Evolutionary conservation across 345 rosid genomes (phyloP), one percentile per base, ranked within the genome.

Genomic region (Noccaea caerulescens): DNA sequence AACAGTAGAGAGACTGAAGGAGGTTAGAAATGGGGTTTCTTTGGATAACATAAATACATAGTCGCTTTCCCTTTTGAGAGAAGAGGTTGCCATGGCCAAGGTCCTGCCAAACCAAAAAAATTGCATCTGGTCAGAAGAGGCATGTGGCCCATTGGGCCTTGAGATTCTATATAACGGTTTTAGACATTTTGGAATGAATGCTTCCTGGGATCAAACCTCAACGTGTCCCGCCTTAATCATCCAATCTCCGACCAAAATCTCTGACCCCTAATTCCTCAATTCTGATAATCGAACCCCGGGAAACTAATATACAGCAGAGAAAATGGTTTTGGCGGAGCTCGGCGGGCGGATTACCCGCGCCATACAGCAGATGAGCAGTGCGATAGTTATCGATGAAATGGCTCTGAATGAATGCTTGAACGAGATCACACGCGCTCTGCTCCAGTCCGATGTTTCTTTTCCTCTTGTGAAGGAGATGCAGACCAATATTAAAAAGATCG

Each of bases 281-380:
- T 46, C 71, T 4, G 39, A 44, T 44, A 50, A 41, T 50, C 69
- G 30, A 27, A 25, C 30, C 30, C 30, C 30, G 30, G 30, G 30
- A 25, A 25, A 25, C 30, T 25, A 25, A 25, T 23, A 0, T 42
- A 44, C 59, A 69, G 34, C 47, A 72, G 91, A 79, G 65, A 88
- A 84, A 20, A 91, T 93, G 98, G 96, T 89, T 73, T 86, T 91
- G 70, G 94, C 87, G 52, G 84, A 91, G 80, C 73, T 87, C 47
- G 92, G 98, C 45, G 94, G 98, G 87, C 85, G 88, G 76, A 89
- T 93, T 12, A 81, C 96, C 88, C 89, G 95, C 50, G 97, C 99
- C 16, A 81, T 94, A 27, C 94, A 94, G 85, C 91, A 89, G 88
- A 94, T 91, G 97, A 88, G 92, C 88, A 89, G 91, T 80, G 97